phyloP scores from a whole-genome alignment of 495 filamentous ascomycete genomes.

The Lasiosphaeria ovina region DNA sequence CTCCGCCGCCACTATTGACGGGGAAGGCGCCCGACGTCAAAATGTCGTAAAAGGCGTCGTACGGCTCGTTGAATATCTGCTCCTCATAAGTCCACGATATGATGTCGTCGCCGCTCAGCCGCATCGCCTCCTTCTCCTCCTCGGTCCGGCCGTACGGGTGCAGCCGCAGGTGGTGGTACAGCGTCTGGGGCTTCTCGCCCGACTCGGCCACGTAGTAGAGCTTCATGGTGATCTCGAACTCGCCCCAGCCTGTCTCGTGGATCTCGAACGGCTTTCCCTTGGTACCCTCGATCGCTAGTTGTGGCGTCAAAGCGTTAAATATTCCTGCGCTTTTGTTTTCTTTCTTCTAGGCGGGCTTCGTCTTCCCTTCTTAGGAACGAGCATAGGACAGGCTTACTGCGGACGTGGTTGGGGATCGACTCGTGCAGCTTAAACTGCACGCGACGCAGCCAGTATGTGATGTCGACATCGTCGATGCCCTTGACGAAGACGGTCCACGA shows the following conservation, averaged over 20 bases:
- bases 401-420: conserved; percentile 82
- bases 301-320: not conserved
- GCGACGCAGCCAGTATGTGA: conserved; percentile 93
- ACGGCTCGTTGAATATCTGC: conserved; percentile 93
- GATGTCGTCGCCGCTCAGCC: conserved; percentile 63
- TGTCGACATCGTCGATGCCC: conserved; percentile 78
- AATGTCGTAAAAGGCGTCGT: conserved; percentile 81
- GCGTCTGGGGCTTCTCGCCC: conserved; percentile 83
- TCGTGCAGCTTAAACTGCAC: conserved; percentile 98
- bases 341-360: no score
- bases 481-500: conserved; percentile 92
- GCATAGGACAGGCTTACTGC: conserved; percentile 46
- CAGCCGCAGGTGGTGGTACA: conserved; percentile 86
- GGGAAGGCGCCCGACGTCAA: conserved; percentile 61
- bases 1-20: conserved; percentile 29
- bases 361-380: no score
- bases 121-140: conserved; percentile 63
- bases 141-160: conserved; percentile 82
- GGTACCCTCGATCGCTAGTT: conserved; percentile 50
- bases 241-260: conserved; percentile 92
- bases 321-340: no score
- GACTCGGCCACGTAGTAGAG: conserved; percentile 84
- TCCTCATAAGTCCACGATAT: conserved; percentile 81
- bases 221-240: conserved; percentile 93
- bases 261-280: conserved; percentile 80